Evolutionary conservation across 2,329 filamentous ascomycete species (phyloP), one percentile per base, ranked within the genome.

Genomic region (Cordyceps farinosa): DNA sequence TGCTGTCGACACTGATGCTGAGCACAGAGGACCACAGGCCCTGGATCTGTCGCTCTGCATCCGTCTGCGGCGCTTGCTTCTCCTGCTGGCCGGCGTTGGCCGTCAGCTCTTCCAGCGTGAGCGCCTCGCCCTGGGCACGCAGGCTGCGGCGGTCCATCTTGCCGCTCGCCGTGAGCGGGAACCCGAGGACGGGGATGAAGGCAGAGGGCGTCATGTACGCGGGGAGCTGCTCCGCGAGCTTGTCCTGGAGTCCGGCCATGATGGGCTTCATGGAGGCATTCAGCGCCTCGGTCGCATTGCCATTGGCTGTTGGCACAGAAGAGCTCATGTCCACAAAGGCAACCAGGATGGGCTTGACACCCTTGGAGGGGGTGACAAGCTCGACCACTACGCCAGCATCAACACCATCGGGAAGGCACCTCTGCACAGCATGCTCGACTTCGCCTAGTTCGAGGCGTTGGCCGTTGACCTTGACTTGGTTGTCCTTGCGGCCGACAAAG

Each of bases 391-490:
- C 63, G n/a, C 52, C 47, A 11, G 56, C 30, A 5, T 51, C 58
- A 11, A 29, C 22, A 29, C 22, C 51, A 3, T 44, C 38, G 7
- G 38, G 40, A 9, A 60, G 3, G 48, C 34, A 59, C 52, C 10
- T 65, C 27, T 47, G 38, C n/a, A 65, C 48, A 53, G 63, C 32
- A 53, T 65, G 36, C 61, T 70, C 69, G 27, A 70, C 63, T 5
- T 70, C 69, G 2, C 62, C 66, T 0, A 82, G 74, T 70, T 81
- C 85, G 62, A 83, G 73, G 56, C 82, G 71, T 63, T 79, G 84
- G 42, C 86, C 86, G 32, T 79, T 76, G 13, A 86, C 71, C 69
- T 86, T 86, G 57, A 85, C 77, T 69, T 85, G 83, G 0, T 76
- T 76, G 66, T 86, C 83, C 65, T 81, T 82, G 52, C 83, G 75